Conservation (phyloP, 805 yeast genomes). For the Torulaspora microellipsoides region DNA sequence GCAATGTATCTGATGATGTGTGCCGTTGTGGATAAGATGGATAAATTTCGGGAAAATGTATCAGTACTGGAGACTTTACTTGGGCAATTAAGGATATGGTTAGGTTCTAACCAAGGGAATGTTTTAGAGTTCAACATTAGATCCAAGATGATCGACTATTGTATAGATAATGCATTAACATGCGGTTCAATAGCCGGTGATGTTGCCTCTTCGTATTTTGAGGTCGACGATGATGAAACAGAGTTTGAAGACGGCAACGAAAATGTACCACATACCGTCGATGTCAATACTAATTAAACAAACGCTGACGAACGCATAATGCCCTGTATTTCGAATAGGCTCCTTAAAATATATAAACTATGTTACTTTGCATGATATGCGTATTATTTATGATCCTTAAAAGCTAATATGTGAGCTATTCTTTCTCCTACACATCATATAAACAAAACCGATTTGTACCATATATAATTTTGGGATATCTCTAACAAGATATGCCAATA, state of each 20-base stretch:
- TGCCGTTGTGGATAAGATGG: slow-evolving; percentile 15
- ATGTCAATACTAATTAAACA: too few relatives aligned
- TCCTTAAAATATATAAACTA: too few relatives aligned
- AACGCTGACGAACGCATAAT: too few relatives aligned
- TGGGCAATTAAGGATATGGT: slow-evolving; percentile 35
- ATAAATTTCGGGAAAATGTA: slow-evolving; percentile 7
- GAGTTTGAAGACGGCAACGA: slow-evolving; percentile 3
- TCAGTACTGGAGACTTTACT: slow-evolving; percentile 27
- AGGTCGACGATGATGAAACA: slow-evolving; percentile 4
- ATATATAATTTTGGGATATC: too few relatives aligned
- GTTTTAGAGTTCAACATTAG: slow-evolving; percentile 28
- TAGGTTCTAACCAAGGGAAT: slow-evolving; percentile 32
- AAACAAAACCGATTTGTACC: too few relatives aligned
- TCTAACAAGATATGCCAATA: too few relatives aligned
- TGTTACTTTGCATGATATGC: too few relatives aligned
- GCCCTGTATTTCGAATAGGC: too few relatives aligned
- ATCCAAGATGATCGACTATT: slow-evolving; percentile 32
- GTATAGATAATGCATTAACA: slow-evolving; percentile 16
- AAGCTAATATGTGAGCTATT: too few relatives aligned
- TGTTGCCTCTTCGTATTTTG: background rate
- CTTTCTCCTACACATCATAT: too few relatives aligned
- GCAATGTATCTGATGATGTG: slow-evolving; percentile 27
- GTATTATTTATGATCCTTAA: too few relatives aligned
- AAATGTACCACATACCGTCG: too few relatives aligned
- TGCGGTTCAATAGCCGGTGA: slow-evolving; percentile 12